Conservation (phyloP, 2,329 filamentous ascomycete genomes). For the Pestalotiopsis sp. region DNA sequence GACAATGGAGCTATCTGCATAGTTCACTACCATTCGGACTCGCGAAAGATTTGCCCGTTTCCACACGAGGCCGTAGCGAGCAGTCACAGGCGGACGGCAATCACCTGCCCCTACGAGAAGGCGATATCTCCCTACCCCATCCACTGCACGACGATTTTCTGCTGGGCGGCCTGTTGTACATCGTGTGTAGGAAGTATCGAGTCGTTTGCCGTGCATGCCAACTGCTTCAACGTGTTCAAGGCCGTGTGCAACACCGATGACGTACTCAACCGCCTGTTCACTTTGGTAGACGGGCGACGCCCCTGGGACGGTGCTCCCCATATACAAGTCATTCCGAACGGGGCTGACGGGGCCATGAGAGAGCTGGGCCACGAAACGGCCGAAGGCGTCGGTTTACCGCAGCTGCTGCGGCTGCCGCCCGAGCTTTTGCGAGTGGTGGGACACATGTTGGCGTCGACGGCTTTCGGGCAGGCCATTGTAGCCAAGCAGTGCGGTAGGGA, state of each 20-base stretch:
- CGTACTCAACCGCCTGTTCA: slow-evolving; percentile 1
- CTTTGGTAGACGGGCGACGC: neutral
- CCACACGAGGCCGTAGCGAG: too few species aligned
- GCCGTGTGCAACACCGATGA: neutral
- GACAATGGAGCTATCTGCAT: neutral
- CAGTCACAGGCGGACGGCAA: too few species aligned
- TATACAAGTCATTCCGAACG: neutral
- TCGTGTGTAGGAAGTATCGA: neutral
- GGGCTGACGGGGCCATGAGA: neutral
- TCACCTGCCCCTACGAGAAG: too few species aligned
- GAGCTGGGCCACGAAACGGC: neutral
- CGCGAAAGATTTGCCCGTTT: too few species aligned
- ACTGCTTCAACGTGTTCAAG: slow-evolving; percentile 6
- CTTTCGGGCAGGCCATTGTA: neutral
- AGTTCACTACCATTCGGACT: neutral
- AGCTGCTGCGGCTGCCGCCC: neutral
- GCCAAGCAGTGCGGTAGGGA: neutral
- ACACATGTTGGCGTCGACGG: neutral
- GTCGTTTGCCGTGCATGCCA: slow-evolving; percentile 2
- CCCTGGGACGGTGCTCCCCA: neutral
- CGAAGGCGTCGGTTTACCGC: neutral
- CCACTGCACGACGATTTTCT: neutral
- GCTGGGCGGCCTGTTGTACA: neutral
- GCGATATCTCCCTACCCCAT: too few species aligned
- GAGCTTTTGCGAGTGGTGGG: slow-evolving; percentile 1